Evolutionary conservation across 73 alveolate genomes (phyloP).

Genomic region (Chromera velia): DNA sequence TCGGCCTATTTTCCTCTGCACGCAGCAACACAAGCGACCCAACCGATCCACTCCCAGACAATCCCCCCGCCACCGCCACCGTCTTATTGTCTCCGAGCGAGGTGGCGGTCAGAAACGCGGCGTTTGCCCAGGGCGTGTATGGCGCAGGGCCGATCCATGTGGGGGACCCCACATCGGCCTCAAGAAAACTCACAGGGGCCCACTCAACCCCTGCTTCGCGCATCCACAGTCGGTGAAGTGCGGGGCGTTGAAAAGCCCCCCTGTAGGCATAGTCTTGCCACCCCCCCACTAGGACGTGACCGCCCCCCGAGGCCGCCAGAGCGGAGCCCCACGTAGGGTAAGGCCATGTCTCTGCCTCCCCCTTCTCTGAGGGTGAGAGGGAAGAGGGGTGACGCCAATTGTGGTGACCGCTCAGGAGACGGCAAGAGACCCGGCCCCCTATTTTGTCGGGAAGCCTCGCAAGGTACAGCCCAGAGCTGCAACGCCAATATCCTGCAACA

Average conservation of each 20-base stretch:
- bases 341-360: neutral
- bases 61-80: neutral
- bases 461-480: neutral
- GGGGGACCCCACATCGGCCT: too few species aligned
- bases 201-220: neutral
- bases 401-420: too few species aligned
- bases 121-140: neutral
- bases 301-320: neutral
- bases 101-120: neutral
- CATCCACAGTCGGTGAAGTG: neutral
- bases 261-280: too few species aligned
- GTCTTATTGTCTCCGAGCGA: neutral
- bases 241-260: too few species aligned
- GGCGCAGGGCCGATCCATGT: too few species aligned
- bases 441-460: neutral
- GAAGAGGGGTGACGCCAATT: too few species aligned
- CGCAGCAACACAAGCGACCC: neutral
- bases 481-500: neutral
- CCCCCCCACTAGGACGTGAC: neutral
- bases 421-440: neutral
- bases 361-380: too few species aligned
- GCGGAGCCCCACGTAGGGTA: neutral
- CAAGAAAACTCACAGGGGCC: neutral
- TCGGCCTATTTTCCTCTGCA: neutral
- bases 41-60: neutral